phyloP scores from a whole-genome alignment of 2,329 filamentous ascomycete genomes.

The Dothidotthia symphoricarpi region DNA sequence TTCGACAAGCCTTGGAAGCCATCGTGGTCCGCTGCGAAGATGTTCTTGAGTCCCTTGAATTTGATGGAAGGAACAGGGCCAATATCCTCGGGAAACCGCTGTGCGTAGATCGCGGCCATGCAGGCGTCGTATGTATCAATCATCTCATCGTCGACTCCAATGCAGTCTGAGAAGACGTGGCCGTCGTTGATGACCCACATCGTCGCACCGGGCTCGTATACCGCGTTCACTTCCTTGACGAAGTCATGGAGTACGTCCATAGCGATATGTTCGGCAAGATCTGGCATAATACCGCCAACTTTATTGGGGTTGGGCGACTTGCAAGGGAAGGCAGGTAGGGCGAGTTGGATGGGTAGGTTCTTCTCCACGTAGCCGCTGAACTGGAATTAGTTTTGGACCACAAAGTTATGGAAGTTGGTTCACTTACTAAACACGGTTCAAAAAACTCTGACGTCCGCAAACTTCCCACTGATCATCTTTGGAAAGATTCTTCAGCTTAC shows the following conservation, averaged over 20 bases:
- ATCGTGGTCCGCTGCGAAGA: constrained; percentile 27
- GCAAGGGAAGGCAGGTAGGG: constrained; percentile 60
- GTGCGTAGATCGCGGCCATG: constrained; percentile 42
- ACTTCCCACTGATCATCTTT: constrained; percentile 30
- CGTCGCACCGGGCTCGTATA: constrained; percentile 45
- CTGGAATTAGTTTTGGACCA: no score
- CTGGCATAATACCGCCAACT: constrained; percentile 50
- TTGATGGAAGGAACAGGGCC: constrained; percentile 24
- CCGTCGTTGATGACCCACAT: constrained; percentile 48
- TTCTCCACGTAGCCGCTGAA: constrained; percentile 23
- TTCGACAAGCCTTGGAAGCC: constrained; percentile 23
- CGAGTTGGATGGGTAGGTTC: constrained; percentile 26
- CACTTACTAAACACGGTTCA: constrained; percentile 20
- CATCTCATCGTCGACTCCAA: constrained; percentile 47
- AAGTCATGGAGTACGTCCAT: constrained; percentile 44
- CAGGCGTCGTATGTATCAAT: constrained; percentile 44
- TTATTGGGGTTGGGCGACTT: constrained; percentile 61
- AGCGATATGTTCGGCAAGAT: constrained; percentile 47
- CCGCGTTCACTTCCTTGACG: constrained; percentile 41
- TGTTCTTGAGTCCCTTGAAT: constrained; percentile 32
- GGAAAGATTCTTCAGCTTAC: constrained; percentile 29
- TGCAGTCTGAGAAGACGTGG: constrained; percentile 45
- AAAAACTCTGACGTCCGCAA: constrained; percentile 23
- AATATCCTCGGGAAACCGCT: constrained; percentile 19
- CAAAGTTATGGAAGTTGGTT: no score